Percentiles rank a stretch among this genome's conserved stretches.
Conservation (phyloP, 345 rosid species). For the Erucastrum elatum region DNA sequence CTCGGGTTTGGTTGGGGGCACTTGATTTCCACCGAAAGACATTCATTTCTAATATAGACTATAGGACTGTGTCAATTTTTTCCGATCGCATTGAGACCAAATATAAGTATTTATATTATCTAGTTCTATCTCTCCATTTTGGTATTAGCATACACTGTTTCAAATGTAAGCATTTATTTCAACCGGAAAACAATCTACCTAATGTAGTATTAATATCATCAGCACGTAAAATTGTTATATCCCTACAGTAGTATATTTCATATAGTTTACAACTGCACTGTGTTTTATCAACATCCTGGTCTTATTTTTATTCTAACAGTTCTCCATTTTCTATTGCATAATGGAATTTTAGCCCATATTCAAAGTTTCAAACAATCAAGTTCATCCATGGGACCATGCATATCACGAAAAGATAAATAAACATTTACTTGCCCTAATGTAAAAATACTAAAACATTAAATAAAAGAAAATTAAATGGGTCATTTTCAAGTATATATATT, state of each 20-base stretch:
- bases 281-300: too few relatives aligned
- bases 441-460: too few relatives aligned
- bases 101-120: not conserved
- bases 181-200: not conserved
- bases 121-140: not conserved
- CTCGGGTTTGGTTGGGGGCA: not conserved
- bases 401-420: too few relatives aligned
- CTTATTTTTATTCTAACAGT: too few relatives aligned
- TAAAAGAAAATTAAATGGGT: not conserved
- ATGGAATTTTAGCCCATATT: too few relatives aligned
- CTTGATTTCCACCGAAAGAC: conserved; percentile 26
- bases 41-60: not conserved
- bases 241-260: not conserved
- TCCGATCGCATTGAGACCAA: not conserved
- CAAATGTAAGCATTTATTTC: not conserved
- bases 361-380: too few relatives aligned
- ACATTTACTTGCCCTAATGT: too few relatives aligned
- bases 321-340: too few relatives aligned
- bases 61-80: not conserved
- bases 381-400: too few relatives aligned
- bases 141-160: not conserved
- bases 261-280: not conserved
- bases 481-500: conserved; percentile 17
- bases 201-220: not conserved
- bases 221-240: not conserved